phyloP scores from a whole-genome alignment of 129 eudicot species.

The Sambucus nigra region DNA sequence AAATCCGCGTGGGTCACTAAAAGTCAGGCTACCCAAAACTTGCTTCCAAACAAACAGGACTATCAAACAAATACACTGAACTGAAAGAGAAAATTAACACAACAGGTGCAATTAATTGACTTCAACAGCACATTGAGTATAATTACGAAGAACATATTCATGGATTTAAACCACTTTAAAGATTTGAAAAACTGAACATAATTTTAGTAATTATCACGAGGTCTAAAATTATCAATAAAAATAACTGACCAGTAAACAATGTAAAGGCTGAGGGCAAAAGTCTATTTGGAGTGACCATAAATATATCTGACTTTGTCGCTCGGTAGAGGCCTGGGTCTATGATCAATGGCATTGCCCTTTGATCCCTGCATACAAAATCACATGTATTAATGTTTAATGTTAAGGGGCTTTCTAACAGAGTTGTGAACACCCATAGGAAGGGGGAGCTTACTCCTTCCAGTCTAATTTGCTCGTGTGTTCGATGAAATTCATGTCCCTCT shows the following conservation, averaged over 20 bases:
- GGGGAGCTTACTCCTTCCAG: slow-evolving; percentile 78
- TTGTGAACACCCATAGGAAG: neutral
- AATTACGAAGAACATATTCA: no score
- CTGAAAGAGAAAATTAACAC: neutral
- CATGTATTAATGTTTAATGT: slow-evolving; percentile 5
- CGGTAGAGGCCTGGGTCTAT: slow-evolving; percentile 82
- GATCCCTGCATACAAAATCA: slow-evolving; percentile 42
- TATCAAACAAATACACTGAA: no score
- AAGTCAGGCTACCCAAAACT: no score
- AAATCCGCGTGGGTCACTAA: no score
- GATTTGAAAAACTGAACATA: no score
- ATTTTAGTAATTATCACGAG: no score
- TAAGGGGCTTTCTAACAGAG: neutral
- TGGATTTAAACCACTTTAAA: no score
- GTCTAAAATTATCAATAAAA: no score
- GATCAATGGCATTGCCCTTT: slow-evolving; percentile 83
- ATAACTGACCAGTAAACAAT: slow-evolving; percentile 70
- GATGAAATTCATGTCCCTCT: slow-evolving; percentile 60
- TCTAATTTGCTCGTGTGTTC: slow-evolving; percentile 83
- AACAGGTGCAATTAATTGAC: no score
- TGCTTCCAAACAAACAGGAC: no score
- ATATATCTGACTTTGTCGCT: slow-evolving; percentile 57
- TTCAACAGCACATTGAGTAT: no score
- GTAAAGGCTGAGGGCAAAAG: slow-evolving; percentile 66
- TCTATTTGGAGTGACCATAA: slow-evolving; percentile 65